Conservation (phyloP, 2,329 filamentous ascomycete genomes). For the Aspergillus aculeatinus region DNA sequence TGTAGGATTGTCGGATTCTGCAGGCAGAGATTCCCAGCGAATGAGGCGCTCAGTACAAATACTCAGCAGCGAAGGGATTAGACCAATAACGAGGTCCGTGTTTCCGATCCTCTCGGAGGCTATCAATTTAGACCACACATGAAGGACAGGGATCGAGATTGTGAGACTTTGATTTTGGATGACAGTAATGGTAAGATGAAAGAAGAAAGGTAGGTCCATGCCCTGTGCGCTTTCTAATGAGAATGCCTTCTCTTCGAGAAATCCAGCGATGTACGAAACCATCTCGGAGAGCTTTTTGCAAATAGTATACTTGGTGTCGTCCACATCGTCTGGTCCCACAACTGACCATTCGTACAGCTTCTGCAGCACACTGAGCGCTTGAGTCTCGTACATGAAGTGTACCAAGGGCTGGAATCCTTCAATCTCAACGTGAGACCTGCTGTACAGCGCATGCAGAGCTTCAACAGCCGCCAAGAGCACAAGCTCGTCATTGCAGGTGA, state of each 20-base stretch:
- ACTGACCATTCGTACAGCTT: slow-evolving; percentile 77
- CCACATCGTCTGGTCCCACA: slow-evolving; percentile 76
- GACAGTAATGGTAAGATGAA: slow-evolving; percentile 75
- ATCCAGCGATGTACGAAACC: slow-evolving; percentile 79
- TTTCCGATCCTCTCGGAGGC: slow-evolving; percentile 67
- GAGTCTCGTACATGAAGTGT: slow-evolving; percentile 73
- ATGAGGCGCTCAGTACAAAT: slow-evolving; percentile 80
- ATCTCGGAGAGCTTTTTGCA: slow-evolving; percentile 95
- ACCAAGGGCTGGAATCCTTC: slow-evolving; percentile 77
- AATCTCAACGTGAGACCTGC: slow-evolving; percentile 69
- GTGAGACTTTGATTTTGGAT: slow-evolving; percentile 83
- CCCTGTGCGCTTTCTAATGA: slow-evolving; percentile 58
- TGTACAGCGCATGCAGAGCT: slow-evolving; percentile 79
- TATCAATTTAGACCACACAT: slow-evolving; percentile 84
- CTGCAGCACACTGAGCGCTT: slow-evolving; percentile 68
- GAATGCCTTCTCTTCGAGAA: slow-evolving; percentile 74
- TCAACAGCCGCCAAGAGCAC: slow-evolving; percentile 74
- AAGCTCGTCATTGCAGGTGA: slow-evolving; percentile 67
- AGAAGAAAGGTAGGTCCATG: slow-evolving; percentile 70
- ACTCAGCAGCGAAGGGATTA: slow-evolving; percentile 74
- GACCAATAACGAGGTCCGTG: slow-evolving; percentile 55
- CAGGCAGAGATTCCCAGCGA: slow-evolving; percentile 81
- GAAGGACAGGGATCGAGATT: slow-evolving; percentile 87
- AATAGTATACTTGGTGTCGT: slow-evolving; percentile 88
- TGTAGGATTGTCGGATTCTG: slow-evolving; percentile 76